Percentiles rank a stretch among this genome's conserved stretches.
Evolutionary conservation across 2,329 filamentous ascomycete species (phyloP).

Genomic region (Colletotrichum echinochloae): DNA sequence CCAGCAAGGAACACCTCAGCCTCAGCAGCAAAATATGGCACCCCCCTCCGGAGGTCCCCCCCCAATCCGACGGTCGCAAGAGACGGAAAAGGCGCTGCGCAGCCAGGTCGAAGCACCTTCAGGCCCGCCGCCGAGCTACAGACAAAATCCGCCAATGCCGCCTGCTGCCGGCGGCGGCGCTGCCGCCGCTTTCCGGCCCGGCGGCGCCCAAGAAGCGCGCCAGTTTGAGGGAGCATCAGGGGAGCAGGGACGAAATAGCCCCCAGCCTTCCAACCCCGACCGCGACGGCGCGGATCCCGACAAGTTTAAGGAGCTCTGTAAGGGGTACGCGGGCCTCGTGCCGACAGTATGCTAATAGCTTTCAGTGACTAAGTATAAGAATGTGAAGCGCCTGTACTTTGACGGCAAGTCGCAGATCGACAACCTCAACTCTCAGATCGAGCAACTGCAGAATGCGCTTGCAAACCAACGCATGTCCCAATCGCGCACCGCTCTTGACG

Average conservation of each 20-base stretch:
- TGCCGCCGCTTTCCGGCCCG: constrained; percentile 55
- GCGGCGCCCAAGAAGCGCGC: constrained; percentile 51
- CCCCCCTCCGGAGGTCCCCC: constrained; percentile 59
- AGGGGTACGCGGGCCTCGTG: constrained; percentile 43
- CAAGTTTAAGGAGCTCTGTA: constrained; percentile 70
- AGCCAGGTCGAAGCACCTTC: constrained; percentile 56
- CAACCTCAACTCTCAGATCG: constrained; percentile 86
- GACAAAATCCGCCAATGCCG: constrained; percentile 61
- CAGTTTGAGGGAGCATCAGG: constrained; percentile 59
- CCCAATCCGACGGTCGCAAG: constrained; percentile 61
- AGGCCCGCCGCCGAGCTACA: constrained; percentile 64
- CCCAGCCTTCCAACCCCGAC: constrained; percentile 62
- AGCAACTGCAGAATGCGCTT: constrained; percentile 96
- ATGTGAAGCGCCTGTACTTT: constrained; percentile 97
- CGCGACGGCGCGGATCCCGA: constrained; percentile 60
- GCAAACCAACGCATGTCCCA: constrained; percentile 95
- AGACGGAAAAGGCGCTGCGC: constrained; percentile 61
- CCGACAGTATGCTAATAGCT: constrained; percentile 49
- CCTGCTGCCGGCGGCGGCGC: constrained; percentile 52
- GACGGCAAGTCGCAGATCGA: constrained; percentile 95
- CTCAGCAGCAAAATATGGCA: constrained; percentile 59
- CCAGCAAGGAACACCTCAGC: constrained; percentile 45
- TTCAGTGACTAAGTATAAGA: constrained; percentile 93
- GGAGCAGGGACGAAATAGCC: constrained; percentile 67
- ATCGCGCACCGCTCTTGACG: constrained; percentile 93